Base-by-base conservation (phyloP, 208 protist species). In the Acanthamoeba triangularis region DNA sequence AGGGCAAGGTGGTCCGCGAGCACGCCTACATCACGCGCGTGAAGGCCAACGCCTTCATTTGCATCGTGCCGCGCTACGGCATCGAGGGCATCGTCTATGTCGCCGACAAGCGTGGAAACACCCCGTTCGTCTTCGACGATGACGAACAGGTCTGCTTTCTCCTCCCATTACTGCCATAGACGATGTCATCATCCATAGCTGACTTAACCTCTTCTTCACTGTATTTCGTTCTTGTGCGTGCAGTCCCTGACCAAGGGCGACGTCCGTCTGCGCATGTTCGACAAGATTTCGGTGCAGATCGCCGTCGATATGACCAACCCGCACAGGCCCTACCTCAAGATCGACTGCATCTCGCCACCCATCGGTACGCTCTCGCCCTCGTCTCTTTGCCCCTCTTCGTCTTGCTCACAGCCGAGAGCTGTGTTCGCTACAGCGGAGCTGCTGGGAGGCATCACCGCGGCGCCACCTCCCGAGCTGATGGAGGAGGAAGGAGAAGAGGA, bases 51-150 rank as follows among this genome's bases (percentile, higher is more conserved):
- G 65, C 90, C 18, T 94, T 94, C 69, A 54, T 84, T 7, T 54
- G 47, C 41, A 61, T 78, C 59, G 90, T 94, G 47, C 72, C 72
- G 28, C 90, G 65, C 54, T 94, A 78, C n/a, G 90, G 72, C 72
- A 94, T 94, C 33, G 90, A 94, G 28, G 65, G 49, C 33, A 94
- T 78, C 44, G 90, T 94, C 35, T 94, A 94, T 37, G 72, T 94
- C 14, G 90, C 59, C 41, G 72, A 85, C 47, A 85, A 85, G 67
- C n/a, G 35, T 6, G 54, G 49, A 20, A 82, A 85, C 47, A 85
- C 49, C 5, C 44, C 65, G 25, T 94, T 78, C 23, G 52, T 82
- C 35, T 94, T 30, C 67, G 56, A 94, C 20, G 65, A 84, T 1
- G 90, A 94, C 20, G 90, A 85, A 6, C 90, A 94, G 47, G 90